Evolutionary conservation across 2,329 filamentous ascomycete species (phyloP), one percentile per base, ranked within the genome.

Genomic region (Blastomyces parvus): DNA sequence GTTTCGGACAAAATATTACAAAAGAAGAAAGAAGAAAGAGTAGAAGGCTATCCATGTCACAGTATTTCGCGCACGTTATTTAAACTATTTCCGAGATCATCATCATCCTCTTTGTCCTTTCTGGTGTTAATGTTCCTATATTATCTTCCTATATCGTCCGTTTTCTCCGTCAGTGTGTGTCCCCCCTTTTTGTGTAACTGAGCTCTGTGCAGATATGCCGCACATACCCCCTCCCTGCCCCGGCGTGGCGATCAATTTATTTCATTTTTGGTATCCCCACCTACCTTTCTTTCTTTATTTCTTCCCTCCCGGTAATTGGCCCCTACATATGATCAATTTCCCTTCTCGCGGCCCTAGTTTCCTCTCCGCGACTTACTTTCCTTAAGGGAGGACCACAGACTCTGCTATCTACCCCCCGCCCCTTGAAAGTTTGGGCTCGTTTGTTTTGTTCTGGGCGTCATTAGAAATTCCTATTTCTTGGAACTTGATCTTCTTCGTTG

Each of bases 141-240:
- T 33, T 17, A 27, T 14, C 14, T 33, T 33, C 14, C 13, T 53
- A 27, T 30, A 27, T 30, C 25, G 14, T 14, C 22, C 33, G 13
- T 30, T 25, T 30, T 60, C 40, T 57, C 50, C 42, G 46, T 65
- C 40, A 13, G 8, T 44, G 14, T 61, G 27, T 60, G 1, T 1
- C 25, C 25, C 36, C 25, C 19, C 9, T 40, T 40, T 50, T 38
- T 25, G 22, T 52, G 46, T n/a, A 27, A 40, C 13, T 48, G 30
- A 50, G 33, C 30, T 5, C 33, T 48, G 58, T 60, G 40, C 40
- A 48, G 38, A 22, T 36, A 36, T 62, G 30, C 44, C 17, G 61
- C 63, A 61, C 63, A 63, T 63, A 63, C 42, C 13, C 44, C 27
- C 27, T n/a, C 30, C 30, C 30, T 5, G 6, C 57, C 58, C 33